A percentile compares a stretch with the other conserved stretches of the same genome.
Evolutionary conservation across 2,329 filamentous ascomycete genomes (phyloP).

Genomic region (Colletotrichum sansevieriae): DNA sequence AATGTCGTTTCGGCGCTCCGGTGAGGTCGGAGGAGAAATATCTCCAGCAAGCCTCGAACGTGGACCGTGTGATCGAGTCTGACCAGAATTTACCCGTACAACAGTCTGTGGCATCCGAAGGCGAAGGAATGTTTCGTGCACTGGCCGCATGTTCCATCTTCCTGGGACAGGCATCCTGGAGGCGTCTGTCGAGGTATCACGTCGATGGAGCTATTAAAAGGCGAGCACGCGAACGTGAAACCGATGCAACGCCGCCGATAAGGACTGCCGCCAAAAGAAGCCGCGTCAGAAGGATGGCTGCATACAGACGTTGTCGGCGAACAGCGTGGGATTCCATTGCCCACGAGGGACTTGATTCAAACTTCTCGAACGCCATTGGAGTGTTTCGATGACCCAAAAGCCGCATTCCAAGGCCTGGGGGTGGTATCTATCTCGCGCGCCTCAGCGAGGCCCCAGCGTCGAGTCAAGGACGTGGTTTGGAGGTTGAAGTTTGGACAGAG

Average conservation of each 20-base stretch:
- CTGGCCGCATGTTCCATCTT: conserved; percentile 10
- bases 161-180: conserved; percentile 14
- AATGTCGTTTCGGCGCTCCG: conserved; percentile 21
- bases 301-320: neutral
- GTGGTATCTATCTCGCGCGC: conserved; percentile 3
- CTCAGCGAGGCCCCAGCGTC: conserved; percentile 19
- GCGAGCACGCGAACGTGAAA: neutral
- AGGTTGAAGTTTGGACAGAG: neutral
- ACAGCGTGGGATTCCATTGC: neutral
- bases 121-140: conserved; percentile 9
- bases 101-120: neutral
- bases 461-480: neutral
- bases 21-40: neutral
- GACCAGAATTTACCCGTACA: neutral
- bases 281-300: neutral
- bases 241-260: neutral
- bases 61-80: no score
- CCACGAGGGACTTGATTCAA: neutral
- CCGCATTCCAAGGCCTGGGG: neutral
- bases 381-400: neutral
- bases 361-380: conserved; percentile 17
- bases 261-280: neutral
- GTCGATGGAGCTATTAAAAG: conserved; percentile 16
- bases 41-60: neutral
- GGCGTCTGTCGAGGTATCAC: conserved; percentile 9